These are phyloP conservation scores for Pseudocercospora fijiensis DNA, from an alignment of 2,329 filamentous ascomycete genomes.

Conservation along the genomic window DNA sequence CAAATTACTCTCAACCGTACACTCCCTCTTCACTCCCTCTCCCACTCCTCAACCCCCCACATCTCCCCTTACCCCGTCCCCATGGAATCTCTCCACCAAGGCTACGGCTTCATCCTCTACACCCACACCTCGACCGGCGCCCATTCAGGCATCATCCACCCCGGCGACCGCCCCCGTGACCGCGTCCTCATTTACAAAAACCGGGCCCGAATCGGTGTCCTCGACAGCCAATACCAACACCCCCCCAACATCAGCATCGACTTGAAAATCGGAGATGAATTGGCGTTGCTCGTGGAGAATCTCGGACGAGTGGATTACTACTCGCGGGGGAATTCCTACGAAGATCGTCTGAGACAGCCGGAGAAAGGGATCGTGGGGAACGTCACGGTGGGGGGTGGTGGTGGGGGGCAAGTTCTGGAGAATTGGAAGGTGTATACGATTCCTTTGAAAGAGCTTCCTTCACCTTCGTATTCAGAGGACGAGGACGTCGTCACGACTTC, in stretches of 20 bases:
- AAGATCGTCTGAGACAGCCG: slow-evolving; percentile 40
- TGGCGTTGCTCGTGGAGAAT: slow-evolving; percentile 52
- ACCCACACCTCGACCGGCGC: slow-evolving; percentile 7
- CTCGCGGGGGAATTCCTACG: slow-evolving; percentile 37
- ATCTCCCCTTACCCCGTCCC: background rate
- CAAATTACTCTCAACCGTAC: too few relatives aligned
- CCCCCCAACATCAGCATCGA: slow-evolving; percentile 43
- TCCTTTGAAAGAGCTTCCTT: slow-evolving; percentile 19
- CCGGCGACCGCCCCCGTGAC: slow-evolving; percentile 49
- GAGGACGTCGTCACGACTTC: too few relatives aligned
- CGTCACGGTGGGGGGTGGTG: slow-evolving; percentile 44
- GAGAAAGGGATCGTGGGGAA: slow-evolving; percentile 49
- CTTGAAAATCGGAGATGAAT: slow-evolving; percentile 43
- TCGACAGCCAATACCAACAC: slow-evolving; percentile 48
- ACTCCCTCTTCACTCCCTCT: slow-evolving; percentile 15
- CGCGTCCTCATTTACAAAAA: slow-evolving; percentile 53
- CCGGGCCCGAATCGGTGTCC: slow-evolving; percentile 43
- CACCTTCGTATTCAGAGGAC: background rate
- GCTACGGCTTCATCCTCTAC: slow-evolving; percentile 17
- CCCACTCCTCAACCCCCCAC: background rate
- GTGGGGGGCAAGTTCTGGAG: too few relatives aligned
- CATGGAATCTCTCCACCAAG: slow-evolving; percentile 15
- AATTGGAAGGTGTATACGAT: slow-evolving; percentile 48
- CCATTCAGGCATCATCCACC: slow-evolving; percentile 32
- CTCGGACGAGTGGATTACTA: slow-evolving; percentile 53